Conservation (phyloP, 257 asterid species). For the Nicotiana otophora region DNA sequence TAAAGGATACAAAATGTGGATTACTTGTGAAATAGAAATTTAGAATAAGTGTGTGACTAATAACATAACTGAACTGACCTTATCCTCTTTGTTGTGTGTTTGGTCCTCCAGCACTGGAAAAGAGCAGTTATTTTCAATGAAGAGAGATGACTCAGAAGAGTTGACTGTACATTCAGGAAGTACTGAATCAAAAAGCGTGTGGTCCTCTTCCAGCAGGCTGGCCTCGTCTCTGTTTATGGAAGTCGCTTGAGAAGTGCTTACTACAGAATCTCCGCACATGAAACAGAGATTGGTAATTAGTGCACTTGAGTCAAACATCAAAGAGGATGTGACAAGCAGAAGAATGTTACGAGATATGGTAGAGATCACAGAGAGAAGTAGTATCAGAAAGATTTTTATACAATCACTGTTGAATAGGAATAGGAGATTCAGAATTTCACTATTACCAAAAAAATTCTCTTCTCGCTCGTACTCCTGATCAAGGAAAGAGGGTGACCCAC, state of each 20-base stretch:
- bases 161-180: conserved; percentile 11
- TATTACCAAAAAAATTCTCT: conserved; percentile 8
- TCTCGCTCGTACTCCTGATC: conserved; percentile 20
- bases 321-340: not conserved
- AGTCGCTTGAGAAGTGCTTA: conserved; percentile 16
- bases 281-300: not conserved
- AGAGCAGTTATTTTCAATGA: conserved; percentile 18
- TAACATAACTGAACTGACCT: conserved; percentile 31
- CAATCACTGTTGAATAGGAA: not conserved
- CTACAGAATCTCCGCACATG: not conserved
- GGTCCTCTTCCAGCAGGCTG: conserved; percentile 19
- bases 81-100: conserved; percentile 20
- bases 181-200: conserved; percentile 13
- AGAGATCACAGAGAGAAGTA: not conserved
- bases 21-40: not conserved
- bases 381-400: not conserved
- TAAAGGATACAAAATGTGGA: not conserved
- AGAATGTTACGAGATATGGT: not conserved
- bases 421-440: not conserved
- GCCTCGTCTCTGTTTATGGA: conserved; percentile 24
- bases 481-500: conserved; percentile 19
- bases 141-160: conserved; percentile 27
- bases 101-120: conserved; percentile 21
- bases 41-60: not conserved
- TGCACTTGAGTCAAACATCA: not conserved